Conservation (phyloP, 2,329 filamentous ascomycete genomes). For the Pestalotiopsis sp. region DNA sequence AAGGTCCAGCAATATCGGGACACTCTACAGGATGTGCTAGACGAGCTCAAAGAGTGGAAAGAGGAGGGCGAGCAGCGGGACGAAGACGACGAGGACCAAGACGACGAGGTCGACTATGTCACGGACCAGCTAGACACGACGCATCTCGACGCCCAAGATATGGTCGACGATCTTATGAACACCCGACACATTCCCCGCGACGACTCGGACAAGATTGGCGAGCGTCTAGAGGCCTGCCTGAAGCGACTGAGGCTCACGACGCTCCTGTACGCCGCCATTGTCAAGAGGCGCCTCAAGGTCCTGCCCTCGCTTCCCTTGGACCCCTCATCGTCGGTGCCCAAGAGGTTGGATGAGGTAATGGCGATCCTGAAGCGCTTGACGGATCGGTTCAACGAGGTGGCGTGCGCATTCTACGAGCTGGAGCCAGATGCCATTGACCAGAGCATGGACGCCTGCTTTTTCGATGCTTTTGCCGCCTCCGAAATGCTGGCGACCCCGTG, state of each 20-base stretch:
- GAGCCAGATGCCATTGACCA: conserved; percentile 60
- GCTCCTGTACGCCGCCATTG: conserved; percentile 69
- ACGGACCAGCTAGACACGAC: conserved; percentile 32
- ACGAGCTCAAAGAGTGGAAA: conserved; percentile 87
- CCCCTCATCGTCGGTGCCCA: conserved; percentile 33
- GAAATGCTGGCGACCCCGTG: conserved; percentile 62
- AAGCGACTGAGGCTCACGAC: conserved; percentile 68
- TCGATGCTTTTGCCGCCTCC: conserved; percentile 58
- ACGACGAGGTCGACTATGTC: conserved; percentile 44
- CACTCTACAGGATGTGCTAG: conserved; percentile 78
- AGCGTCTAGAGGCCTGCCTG: conserved; percentile 65
- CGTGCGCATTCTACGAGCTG: conserved; percentile 72
- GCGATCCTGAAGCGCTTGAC: conserved; percentile 61
- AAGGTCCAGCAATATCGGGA: conserved; percentile 77
- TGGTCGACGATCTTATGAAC: conserved; percentile 70
- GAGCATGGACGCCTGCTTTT: conserved; percentile 61
- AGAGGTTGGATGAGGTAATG: conserved; percentile 59
- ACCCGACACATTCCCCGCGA: conserved; percentile 64
- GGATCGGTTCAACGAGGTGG: conserved; percentile 70
- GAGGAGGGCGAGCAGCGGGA: conserved; percentile 69
- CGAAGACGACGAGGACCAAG: conserved; percentile 52
- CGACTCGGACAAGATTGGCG: conserved; percentile 65
- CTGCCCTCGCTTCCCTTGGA: conserved; percentile 46
- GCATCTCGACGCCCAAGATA: conserved; percentile 52
- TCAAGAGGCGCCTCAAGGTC: conserved; percentile 70